Evolutionary conservation across 495 filamentous ascomycete genomes (phyloP), one percentile per base, ranked within the genome.

Genomic region (Durotheca rogersii): DNA sequence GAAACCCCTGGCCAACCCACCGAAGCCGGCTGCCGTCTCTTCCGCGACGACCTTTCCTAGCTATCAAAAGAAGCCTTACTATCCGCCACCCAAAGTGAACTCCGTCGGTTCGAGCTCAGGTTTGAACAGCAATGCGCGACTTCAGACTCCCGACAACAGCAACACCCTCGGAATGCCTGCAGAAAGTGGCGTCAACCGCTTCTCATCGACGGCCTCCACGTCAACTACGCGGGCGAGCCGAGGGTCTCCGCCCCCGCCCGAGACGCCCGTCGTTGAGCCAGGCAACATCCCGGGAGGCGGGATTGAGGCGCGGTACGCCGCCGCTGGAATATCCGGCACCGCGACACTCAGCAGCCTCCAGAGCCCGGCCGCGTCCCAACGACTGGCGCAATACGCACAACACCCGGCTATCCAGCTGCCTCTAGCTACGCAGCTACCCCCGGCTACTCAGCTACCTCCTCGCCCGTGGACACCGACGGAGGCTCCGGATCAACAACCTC

Each of bases 401-500:
- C 58, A 57, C 18, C 68, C 70, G 10, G 64, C 61, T 34, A 62
- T 67, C 19, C 76, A 76, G 45, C 53, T 65, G 23, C 23, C 23
- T n/a, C n/a, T n/a, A n/a, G n/a, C n/a, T n/a, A n/a, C n/a, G n/a
- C n/a, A n/a, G n/a, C n/a, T n/a, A n/a, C n/a, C n/a, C n/a, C n/a
- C n/a, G n/a, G n/a, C n/a, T n/a, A n/a, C n/a, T n/a, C n/a, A n/a
- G 30, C 76, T 76, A 41, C 74, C 81, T 7, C 75, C 79, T 30
- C 79, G 92, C 41, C 90, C 90, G 36, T 98, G 93, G 93, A 98
- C 94, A 12, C 93, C 93, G 1, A 97, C 93, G 19, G 93, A 98
- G 64, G 77, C 85, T 43, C 91, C 93, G 2, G 93, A 88, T 4
- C 85, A 83, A 46, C 82, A 90, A 47, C 91, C 90, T 1, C 90